These are phyloP conservation scores for Jaltomata sinuosa DNA, from an alignment of 257 asterid species.

Conservation along the genomic window DNA sequence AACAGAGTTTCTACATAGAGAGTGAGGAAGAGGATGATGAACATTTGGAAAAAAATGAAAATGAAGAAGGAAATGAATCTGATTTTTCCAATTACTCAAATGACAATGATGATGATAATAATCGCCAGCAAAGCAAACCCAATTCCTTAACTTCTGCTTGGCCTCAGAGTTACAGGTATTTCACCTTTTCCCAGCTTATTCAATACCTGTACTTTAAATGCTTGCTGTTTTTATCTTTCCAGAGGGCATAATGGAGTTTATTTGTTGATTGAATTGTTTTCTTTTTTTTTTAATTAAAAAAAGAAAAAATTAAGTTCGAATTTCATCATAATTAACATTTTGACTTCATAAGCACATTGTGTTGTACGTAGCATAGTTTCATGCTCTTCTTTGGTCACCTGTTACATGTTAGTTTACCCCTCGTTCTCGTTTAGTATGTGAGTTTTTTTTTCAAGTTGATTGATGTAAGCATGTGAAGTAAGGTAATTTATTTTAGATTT, in stretches of 20 bases:
- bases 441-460: neutral
- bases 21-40: slow-evolving; percentile 74
- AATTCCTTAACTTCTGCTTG: slow-evolving; percentile 48
- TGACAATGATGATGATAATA: slow-evolving; percentile 25
- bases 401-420: neutral
- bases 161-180: slow-evolving; percentile 97
- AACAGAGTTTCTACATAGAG: slow-evolving; percentile 74
- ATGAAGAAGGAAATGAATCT: slow-evolving; percentile 42
- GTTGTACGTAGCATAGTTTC: neutral
- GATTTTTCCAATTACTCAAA: slow-evolving; percentile 47
- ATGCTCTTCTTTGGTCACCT: neutral
- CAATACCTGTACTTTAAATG: neutral
- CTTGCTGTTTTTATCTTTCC: neutral
- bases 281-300: no score
- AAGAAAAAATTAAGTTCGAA: no score
- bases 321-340: neutral
- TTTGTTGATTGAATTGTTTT: neutral
- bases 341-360: neutral
- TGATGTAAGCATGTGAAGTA: neutral
- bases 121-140: slow-evolving; percentile 30
- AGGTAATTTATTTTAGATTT: neutral
- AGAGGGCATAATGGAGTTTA: neutral
- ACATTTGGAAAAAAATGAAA: slow-evolving; percentile 21
- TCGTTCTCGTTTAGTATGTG: neutral
- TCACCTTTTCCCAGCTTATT: neutral